A percentile compares a stretch with the other conserved stretches of the same genome.
phyloP scores from a whole-genome alignment of 164 flowering plant species.

The Tetrastigma voinierianum region DNA sequence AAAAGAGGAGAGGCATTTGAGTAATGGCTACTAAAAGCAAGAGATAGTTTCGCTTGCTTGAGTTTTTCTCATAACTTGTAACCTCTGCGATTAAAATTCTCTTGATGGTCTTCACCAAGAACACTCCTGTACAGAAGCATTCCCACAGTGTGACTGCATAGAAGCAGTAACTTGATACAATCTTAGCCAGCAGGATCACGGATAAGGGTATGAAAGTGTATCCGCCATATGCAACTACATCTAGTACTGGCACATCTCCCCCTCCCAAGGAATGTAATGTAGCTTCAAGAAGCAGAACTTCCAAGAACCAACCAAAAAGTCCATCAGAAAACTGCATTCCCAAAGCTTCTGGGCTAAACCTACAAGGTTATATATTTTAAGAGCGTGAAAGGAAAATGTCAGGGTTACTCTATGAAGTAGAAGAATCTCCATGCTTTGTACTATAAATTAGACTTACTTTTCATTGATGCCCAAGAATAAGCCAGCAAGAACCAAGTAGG shows the following conservation, averaged over 20 bases:
- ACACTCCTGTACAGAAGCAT: constrained; percentile 15
- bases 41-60: constrained; percentile 10
- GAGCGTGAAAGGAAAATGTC: too few species aligned
- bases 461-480: constrained; percentile 29
- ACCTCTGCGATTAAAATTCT: constrained; percentile 11
- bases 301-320: constrained; percentile 9
- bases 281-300: constrained; percentile 12
- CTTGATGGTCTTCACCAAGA: constrained; percentile 15
- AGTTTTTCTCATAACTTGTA: constrained; percentile 2
- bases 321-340: constrained; percentile 7
- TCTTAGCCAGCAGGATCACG: constrained; percentile 1
- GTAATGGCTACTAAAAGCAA: constrained; percentile 7
- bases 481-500: constrained; percentile 37
- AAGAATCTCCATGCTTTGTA: neutral
- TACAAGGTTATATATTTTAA: neutral
- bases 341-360: constrained; percentile 18
- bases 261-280: constrained; percentile 11
- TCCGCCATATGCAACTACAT: constrained; percentile 14
- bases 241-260: constrained; percentile 10
- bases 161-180: constrained; percentile 4
- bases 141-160: constrained; percentile 11
- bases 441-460: constrained; percentile 22
- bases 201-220: constrained; percentile 4
- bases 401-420: too few species aligned
- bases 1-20: constrained; percentile 4